Base-by-base conservation (phyloP, 192 early-diverging fungal species). In the Entophlyctis luteolus region DNA sequence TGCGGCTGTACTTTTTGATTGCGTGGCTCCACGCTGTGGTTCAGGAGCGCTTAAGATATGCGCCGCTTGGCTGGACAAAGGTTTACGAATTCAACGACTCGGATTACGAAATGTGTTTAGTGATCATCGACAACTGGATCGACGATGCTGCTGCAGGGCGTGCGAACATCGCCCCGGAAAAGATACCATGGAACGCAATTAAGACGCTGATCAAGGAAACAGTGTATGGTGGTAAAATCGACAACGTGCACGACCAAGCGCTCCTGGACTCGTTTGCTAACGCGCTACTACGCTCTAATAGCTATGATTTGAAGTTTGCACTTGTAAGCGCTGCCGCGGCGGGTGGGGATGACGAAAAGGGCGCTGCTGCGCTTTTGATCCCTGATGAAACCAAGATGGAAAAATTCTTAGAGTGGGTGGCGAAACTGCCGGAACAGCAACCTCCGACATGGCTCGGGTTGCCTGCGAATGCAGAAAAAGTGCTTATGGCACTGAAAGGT, bases 21-120 rank as follows among this genome's bases (percentile, higher is more conserved):
- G 91, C 94, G 4, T 99, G 98, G 98, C 79, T 98, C 54, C 95
- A 99, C 78, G 87, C 93, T 0, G 81, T 99, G 20, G 86, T 95
- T 4, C 79, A 94, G 68, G 98, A 99, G 81, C 92, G 98, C 49
- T 82, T 97, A 33, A 90, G 98, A 8, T 99, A 99, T 73, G 88
- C 88, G 18, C 98, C 98, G 42, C 81, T 99, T 32, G 98, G 98
- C 23, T 99, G 98, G 98, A 89, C 94, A 10, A 95, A 94, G 76
- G 67, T 77, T 1, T 99, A 99, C 71, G 98, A 98, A 72, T 99
- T 99, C 72, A 97, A 95, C 73, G 98, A 99, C 65, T 89, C 95
- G 3, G 96, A 99, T 76, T 89, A 91, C 71, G 91, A 94, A 39
- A 96, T 93, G 72, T 93, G 91, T 0, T 68, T 96, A 32, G 81